Evolutionary conservation across 176 grass and related monocot genomes (phyloP).

Genomic region (Bromus sterilis): DNA sequence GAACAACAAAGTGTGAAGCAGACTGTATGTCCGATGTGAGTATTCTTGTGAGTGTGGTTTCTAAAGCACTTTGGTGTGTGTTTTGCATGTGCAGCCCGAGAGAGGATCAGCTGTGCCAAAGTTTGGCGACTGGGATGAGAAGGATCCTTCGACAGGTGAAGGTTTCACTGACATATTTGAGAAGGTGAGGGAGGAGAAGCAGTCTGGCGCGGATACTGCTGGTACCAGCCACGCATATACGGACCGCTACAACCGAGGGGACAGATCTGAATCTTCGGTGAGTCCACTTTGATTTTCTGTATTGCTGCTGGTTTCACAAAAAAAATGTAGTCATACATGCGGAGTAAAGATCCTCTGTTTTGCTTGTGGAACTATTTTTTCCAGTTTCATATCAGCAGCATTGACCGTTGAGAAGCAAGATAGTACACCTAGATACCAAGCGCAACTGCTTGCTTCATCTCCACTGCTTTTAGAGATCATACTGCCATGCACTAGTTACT

Average conservation of each 20-base stretch:
- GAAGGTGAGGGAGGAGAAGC: conserved; percentile 74
- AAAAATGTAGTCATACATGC: background rate
- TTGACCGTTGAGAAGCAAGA: background rate
- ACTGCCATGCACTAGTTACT: background rate
- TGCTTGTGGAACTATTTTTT: background rate
- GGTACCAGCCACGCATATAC: conserved; percentile 28
- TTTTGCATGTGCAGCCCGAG: conserved; percentile 44
- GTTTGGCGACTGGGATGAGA: conserved; percentile 93
- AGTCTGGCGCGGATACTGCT: conserved; percentile 21
- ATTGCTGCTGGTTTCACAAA: background rate
- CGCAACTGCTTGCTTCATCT: background rate
- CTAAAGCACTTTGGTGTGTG: background rate
- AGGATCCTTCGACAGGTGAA: conserved; percentile 68
- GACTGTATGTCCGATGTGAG: background rate
- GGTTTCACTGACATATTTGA: conserved; percentile 85
- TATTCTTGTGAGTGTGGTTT: background rate
- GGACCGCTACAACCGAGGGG: conserved; percentile 30
- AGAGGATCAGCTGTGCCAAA: conserved; percentile 74
- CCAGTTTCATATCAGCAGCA: background rate
- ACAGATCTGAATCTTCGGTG: conserved; percentile 49
- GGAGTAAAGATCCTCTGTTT: background rate
- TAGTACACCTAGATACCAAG: background rate
- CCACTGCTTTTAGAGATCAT: background rate
- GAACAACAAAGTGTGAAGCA: background rate
- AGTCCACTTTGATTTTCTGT: conserved; percentile 7